Base-by-base conservation (phyloP, 805 yeast genomes). In the Nakazawaea ernobii region DNA sequence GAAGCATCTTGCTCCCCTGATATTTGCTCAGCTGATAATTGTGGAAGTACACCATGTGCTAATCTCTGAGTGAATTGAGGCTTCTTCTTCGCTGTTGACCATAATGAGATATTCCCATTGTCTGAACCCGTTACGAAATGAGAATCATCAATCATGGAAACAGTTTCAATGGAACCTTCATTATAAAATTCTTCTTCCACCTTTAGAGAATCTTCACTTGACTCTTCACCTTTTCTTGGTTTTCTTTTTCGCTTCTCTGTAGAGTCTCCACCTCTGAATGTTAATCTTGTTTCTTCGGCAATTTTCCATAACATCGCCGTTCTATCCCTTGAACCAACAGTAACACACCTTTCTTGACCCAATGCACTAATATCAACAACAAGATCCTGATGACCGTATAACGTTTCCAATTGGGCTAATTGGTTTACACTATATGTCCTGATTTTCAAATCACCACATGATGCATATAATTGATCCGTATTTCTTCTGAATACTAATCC, bases 271-370 rank as follows among this genome's bases (percentile, higher is more conserved):
- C 96, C 96, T 61, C 96, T 78, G 64, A 92, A 92, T 0, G 97
- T 90, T 58, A 94, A 76, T 60, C 97, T 80, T 1, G 95, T 82
- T 67, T 94, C 99, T 58, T 94, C 99, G 26, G 96, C 80, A 54
- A 94, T 89, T 63, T 94, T 94, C 99, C 99, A 94, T 57, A 87
- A 71, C 84, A 95, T 85, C 8, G 92, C 97, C 5, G 97, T 87
- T 58, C 95, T 82, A 67, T 94, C 99, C 57, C 98, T 80, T 3
- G 95, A 75, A 14, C 99, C 99, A 30, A 92, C 98, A 26, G 96
- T 88, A 14, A 94, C 91, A 71, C 99, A 94, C 49, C 97, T 80
- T 60, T 94, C 98, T 63, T 82, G 82, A 8, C 79, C 78, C 51
- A 94, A 69, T 0, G 97, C 89, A 20, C 89, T 69, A 46, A 94